Base-by-base conservation (phyloP, 1,284 basidiomycete species). In the Pisolithus thermaeus region DNA sequence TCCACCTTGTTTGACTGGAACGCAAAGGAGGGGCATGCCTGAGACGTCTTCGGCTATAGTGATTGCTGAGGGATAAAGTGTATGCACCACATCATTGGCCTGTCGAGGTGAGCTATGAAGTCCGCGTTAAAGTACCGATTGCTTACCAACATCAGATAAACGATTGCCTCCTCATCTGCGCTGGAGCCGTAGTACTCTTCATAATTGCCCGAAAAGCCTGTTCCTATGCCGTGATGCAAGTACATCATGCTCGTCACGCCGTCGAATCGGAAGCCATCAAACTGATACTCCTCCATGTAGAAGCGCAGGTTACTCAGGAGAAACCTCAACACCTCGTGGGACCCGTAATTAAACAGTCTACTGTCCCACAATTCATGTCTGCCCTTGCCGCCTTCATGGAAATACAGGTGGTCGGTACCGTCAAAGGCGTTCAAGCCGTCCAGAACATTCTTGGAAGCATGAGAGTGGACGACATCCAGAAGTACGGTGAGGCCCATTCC, bases 231-330 rank as follows among this genome's bases (percentile, higher is more conserved):
- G 69, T 99, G 96, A 65, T 99, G 96, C 32, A 80, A 73, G 72
- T 98, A 99, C 87, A 99, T 94, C 92, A 99, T 98, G 63, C 92
- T 96, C 4, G 96, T 99, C 40, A 99, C 96, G 39, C 96, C 96
- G 61, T 99, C 96, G 67, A 99, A 99, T 43, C 96, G 77, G 82
- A 98, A 99, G 4, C 96, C 96, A 62, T 98, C 96, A 66, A 99
- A 98, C 59, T 82, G 82, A 70, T 90, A 98, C 63, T 93, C 89
- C 55, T 99, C 95, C 72, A 98, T 84, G 78, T 88, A 99, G 76
- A 88, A 99, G 35, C 95, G 83, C 47, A 98, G 73, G 69, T 99
- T 99, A 66, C 92, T 95, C 58, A 99, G 73, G 50, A 99, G 73
- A 79, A 98, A 99, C 23, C 96, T 81, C 28, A 97, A 71, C 20